Base-by-base conservation (phyloP, 805 yeast species). In the Zygotorulaspora florentina region DNA sequence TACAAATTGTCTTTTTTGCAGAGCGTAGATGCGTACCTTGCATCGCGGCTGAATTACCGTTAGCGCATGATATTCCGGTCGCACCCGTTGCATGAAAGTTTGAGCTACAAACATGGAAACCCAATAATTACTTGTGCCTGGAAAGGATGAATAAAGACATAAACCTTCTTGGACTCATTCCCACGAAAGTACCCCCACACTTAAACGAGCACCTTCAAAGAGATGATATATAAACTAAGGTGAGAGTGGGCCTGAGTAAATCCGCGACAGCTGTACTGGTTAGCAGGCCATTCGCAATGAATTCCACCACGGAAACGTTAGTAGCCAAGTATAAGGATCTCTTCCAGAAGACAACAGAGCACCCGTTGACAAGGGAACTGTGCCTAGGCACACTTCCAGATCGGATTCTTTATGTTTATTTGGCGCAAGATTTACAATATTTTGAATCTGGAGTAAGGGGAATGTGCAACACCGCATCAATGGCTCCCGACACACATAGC, bases 361-460 rank as follows among this genome's bases (percentile, higher is more conserved):
- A 73, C 50, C 63, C 61, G 2, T 59, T 75, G 17, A 71, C 77
- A 23, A 59, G 59, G 26, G 76, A 77, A 47, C 53, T 74, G 31
- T 74, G 78, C 51, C 48, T 52, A 11, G 82, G 81, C 1, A 64
- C 70, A 1, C 58, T 77, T 11, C 59, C 72, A 0, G 73, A 74
- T 49, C 54, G 65, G 39, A 69, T 58, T 35, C 60, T 76, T 9
- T 71, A 59, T 54, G 66, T 73, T 0, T 77, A 77, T 48, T 48
- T 76, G 39, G 63, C 65, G 2, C 81, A 77, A 54, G 81, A 76
- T 54, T 56, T 73, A 44, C 68, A 66, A 43, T 76, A 68, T 51
- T 76, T 75, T 55, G 69, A 69, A 33, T 45, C 62, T 5, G 71
- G 75, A 1, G 44, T 76, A 31, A 66, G 69, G 36, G 51, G 74